Base-by-base conservation (phyloP, 495 filamentous ascomycete genomes). In the Penicillium verhagenii region DNA sequence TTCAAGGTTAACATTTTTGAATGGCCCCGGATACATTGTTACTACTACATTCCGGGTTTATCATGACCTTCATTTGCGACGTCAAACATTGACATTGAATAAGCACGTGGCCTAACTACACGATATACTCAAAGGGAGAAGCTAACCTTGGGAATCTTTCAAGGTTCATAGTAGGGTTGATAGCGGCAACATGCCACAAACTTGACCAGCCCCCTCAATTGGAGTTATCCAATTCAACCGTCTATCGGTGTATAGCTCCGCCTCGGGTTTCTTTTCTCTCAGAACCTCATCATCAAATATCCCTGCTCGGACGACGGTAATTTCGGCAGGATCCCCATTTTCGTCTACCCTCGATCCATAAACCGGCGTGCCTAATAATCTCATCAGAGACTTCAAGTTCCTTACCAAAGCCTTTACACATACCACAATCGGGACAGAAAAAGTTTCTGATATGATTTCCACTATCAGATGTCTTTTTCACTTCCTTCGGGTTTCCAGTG, bases 401-500 rank as follows among this genome's bases (percentile, higher is more conserved):
- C 49, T 7, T n/a, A 43, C 1, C 1, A 37, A 29, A 47, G 9
- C 28, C 4, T 48, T n/a, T 28, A 45, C 38, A 61, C 66, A 47
- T 1, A 72, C 72, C 72, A 63, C 72, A 75, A 20, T 75, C 70
- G 0, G 68, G 43, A 50, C 72, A 75, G 55, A 72, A 72, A 57
- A 67, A 72, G 21, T 73, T 75, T 49, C 38, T 60, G 1, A 73
- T 51, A 14, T 46, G 1, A 43, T 72, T 75, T 39, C 70, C 72
- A 57, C 68, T 73, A 35, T 73, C 72, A 8, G 72, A 38, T 8
- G 46, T 65, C 47, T 73, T 75, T 0, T 57, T 24, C 8, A 72
- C 49, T 56, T 52, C 68, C 45, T 71, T 72, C 0, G 72, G 68
- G 14, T 10, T 68, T 11, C 72, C 72, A 10, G 66, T 28, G 56